Conservation (phyloP, 371 early-diverging fungal species). For the Circinella umbellata region DNA sequence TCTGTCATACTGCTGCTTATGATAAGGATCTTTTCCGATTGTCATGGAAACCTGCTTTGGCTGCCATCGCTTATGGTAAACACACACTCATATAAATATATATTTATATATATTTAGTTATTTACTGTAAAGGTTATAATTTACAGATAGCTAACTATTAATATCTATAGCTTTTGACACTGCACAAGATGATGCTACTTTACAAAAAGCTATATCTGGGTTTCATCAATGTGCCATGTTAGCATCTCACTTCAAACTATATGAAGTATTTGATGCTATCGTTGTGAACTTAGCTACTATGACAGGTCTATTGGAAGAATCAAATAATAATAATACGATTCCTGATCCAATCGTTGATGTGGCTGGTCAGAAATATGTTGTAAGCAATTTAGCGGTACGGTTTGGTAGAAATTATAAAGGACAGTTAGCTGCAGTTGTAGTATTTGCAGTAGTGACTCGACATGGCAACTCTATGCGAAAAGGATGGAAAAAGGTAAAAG, state of each 20-base stretch:
- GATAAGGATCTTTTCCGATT: conserved; percentile 71
- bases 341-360: conserved; percentile 67
- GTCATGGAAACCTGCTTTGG: conserved; percentile 66
- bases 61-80: conserved; percentile 72
- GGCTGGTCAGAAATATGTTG: conserved; percentile 67
- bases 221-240: conserved; percentile 82
- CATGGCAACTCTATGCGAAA: conserved; percentile 72
- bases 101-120: conserved; percentile 1
- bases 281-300: conserved; percentile 76
- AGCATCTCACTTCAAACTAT: conserved; percentile 73
- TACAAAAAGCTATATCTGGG: conserved; percentile 82
- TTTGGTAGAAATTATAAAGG: conserved; percentile 90
- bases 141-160: not conserved
- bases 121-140: not conserved
- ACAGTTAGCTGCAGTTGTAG: conserved; percentile 86
- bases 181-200: conserved; percentile 78
- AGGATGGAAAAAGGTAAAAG: conserved; percentile 75
- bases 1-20: conserved; percentile 57
- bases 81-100: no score
- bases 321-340: conserved; percentile 46
- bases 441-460: conserved; percentile 78
- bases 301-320: conserved; percentile 71
- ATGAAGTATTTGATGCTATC: conserved; percentile 81
- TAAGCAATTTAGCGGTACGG: conserved; percentile 75
- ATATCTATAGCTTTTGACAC: conserved; percentile 71